A percentile compares a stretch with the other conserved stretches of the same genome.
Conservation (phyloP, 495 filamentous ascomycete species). For the Xylaria flabelliformis region DNA sequence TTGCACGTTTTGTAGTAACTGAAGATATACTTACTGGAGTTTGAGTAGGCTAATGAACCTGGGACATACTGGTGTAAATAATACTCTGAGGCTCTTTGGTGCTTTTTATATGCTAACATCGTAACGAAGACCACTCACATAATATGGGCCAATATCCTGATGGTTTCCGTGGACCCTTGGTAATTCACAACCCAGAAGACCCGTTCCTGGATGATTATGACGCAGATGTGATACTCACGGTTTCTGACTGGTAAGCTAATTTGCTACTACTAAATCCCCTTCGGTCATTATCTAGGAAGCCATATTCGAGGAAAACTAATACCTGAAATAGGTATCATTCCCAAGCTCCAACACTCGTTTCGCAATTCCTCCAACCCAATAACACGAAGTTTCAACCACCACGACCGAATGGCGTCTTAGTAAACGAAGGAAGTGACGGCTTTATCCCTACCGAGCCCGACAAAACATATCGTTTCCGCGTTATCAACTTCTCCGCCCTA, state of each 20-base stretch:
- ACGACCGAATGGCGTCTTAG: slow-evolving; percentile 63
- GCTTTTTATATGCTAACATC: slow-evolving; percentile 28
- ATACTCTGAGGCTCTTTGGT: slow-evolving; percentile 32
- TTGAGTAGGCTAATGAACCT: slow-evolving; percentile 59
- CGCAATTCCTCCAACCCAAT: slow-evolving; percentile 56
- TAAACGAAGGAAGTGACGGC: slow-evolving; percentile 69
- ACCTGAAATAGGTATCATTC: slow-evolving; percentile 66
- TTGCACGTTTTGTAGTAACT: not conserved
- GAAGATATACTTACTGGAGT: slow-evolving; percentile 26
- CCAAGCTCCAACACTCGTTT: slow-evolving; percentile 61
- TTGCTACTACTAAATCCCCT: not conserved
- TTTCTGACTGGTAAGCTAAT: slow-evolving; percentile 66
- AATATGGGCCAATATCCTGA: slow-evolving; percentile 76
- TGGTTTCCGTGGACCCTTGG: slow-evolving; percentile 73
- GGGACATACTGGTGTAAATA: slow-evolving; percentile 84
- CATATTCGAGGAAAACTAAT: slow-evolving; percentile 52
- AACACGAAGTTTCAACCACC: slow-evolving; percentile 65
- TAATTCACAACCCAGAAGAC: slow-evolving; percentile 71
- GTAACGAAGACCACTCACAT: slow-evolving; percentile 69
- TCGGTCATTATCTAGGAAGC: no score
- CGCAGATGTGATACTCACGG: slow-evolving; percentile 61
- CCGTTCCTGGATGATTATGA: slow-evolving; percentile 70
- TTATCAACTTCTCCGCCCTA: slow-evolving; percentile 75
- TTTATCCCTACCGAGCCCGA: slow-evolving; percentile 67
- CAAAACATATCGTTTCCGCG: slow-evolving; percentile 78